Percentiles rank a stretch among this genome's conserved stretches.
These are phyloP conservation scores for Bothia castanella DNA, from an alignment of 1,284 basidiomycete genomes.

Conservation along the genomic window DNA sequence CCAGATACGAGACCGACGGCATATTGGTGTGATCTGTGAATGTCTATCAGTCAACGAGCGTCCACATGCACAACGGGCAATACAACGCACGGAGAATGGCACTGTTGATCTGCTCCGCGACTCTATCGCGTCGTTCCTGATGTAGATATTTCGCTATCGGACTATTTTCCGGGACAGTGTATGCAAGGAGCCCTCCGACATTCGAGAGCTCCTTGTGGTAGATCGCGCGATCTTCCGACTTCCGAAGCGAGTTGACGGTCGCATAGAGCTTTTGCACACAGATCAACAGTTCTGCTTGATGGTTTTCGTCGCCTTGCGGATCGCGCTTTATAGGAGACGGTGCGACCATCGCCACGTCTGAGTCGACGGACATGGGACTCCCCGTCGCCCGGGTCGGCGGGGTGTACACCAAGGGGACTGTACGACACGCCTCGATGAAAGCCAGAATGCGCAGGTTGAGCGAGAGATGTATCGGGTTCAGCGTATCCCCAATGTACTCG, in stretches of 20 bases:
- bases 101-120: constrained; percentile 83
- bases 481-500: constrained; percentile 53
- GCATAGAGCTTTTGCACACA: constrained; percentile 61
- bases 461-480: constrained; percentile 67
- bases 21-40: constrained; percentile 47
- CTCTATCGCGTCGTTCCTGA: constrained; percentile 66
- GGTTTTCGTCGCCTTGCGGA: constrained; percentile 30
- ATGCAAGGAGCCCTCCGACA: constrained; percentile 75
- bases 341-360: constrained; percentile 5
- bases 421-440: constrained; percentile 80
- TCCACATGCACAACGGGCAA: background rate
- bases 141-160: constrained; percentile 66
- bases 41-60: constrained; percentile 1
- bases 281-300: constrained; percentile 46
- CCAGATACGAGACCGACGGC: constrained; percentile 56
- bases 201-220: constrained; percentile 68
- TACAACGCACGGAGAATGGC: constrained; percentile 72
- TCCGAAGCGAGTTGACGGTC: constrained; percentile 49
- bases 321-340: constrained; percentile 17
- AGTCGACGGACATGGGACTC: constrained; percentile 8
- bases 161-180: constrained; percentile 68
- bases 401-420: constrained; percentile 53
- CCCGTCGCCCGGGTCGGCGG: constrained; percentile 5
- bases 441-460: constrained; percentile 81
- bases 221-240: constrained; percentile 48